phyloP scores from a whole-genome alignment of 495 filamentous ascomycete species.

The Aspergillus carlsbadensis region DNA sequence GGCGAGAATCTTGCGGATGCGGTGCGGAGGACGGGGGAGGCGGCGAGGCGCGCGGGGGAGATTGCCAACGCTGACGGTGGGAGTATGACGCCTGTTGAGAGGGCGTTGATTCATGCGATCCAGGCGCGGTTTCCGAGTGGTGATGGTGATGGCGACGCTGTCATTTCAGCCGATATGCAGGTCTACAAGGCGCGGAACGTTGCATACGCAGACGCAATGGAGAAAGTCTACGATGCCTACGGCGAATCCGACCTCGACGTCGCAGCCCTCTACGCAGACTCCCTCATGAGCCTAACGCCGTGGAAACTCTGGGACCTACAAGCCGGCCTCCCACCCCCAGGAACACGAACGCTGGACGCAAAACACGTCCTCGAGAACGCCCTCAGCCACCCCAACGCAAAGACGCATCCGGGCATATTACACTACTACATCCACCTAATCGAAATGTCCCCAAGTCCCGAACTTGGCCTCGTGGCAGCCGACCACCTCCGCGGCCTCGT shows the following conservation, averaged over 20 bases:
- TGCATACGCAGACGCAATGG: constrained; percentile 62
- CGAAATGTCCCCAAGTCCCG: constrained; percentile 67
- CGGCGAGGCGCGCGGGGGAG: constrained; percentile 41
- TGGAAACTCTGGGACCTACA: constrained; percentile 65
- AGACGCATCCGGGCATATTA: constrained; percentile 60
- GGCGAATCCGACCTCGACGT: constrained; percentile 58
- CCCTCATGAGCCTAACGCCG: constrained; percentile 67
- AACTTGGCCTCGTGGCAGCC: constrained; percentile 53
- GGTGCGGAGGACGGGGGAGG: constrained; percentile 43
- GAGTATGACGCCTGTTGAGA: constrained; percentile 40
- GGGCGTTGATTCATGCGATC: constrained; percentile 57
- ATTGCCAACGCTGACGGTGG: constrained; percentile 15
- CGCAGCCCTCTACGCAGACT: constrained; percentile 61
- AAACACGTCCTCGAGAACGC: constrained; percentile 54
- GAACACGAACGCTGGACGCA: constrained; percentile 56
- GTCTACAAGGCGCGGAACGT: constrained; percentile 55
- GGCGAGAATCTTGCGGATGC: constrained; percentile 53
- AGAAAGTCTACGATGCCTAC: constrained; percentile 50
- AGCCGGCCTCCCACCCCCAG: constrained; percentile 53
- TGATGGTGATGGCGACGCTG: constrained; percentile 19
- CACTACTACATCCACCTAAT: constrained; percentile 73
- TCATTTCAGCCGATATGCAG: too few species aligned
- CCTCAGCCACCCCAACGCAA: constrained; percentile 39
- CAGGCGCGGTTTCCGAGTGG: constrained; percentile 52
- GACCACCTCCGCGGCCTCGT: constrained; percentile 60